Evolutionary conservation across 345 rosid species (phyloP), one percentile per base, ranked within the genome.

Genomic region (Linum trigynum): DNA sequence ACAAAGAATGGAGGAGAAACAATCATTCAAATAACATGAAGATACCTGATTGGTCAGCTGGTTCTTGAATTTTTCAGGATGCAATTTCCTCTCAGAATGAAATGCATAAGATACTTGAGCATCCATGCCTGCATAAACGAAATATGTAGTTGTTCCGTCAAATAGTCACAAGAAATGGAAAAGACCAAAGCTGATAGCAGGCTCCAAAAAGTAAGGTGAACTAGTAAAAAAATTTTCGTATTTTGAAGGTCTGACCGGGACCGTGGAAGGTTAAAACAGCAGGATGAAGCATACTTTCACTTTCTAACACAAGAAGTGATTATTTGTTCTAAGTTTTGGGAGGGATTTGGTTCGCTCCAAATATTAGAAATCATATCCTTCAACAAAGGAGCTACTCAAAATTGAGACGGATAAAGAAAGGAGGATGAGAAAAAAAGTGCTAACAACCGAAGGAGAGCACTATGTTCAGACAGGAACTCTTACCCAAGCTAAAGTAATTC

Each of bases 401-500:
- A 4, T 41, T 41, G 45, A 41, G 45, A 41, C 45, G 45, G 45
- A 4, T 41, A 41, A 41, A 41, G 9, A 41, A 8, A 41, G 9
- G 0, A 4, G 45, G 45, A 8, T 23, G 45, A 4, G 9, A 41
- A 8, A 8, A 4, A 4, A 4, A 41, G 45, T 41, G 9, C 45
- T 4, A 41, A 41, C 6, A 4, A 41, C 9, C 9, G 45, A 41
- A 41, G 9, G 45, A 41, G 45, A 41, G 5, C 45, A 4, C 5
- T 41, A 4, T 41, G 45, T 41, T 43, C 50, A 43, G 50, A 43
- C 9, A 43, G 50, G 50, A 48, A 48, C 32, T 77, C 88, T 71
- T 81, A 84, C 90, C 94, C 81, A 87, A 77, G 71, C 94, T 85
- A 78, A 87, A 87, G 71, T 87, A 87, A 77, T 87, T 87, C 94